phyloP scores from a whole-genome alignment of 352 stramenopile species.

The Globisporangium uncinulatum region DNA sequence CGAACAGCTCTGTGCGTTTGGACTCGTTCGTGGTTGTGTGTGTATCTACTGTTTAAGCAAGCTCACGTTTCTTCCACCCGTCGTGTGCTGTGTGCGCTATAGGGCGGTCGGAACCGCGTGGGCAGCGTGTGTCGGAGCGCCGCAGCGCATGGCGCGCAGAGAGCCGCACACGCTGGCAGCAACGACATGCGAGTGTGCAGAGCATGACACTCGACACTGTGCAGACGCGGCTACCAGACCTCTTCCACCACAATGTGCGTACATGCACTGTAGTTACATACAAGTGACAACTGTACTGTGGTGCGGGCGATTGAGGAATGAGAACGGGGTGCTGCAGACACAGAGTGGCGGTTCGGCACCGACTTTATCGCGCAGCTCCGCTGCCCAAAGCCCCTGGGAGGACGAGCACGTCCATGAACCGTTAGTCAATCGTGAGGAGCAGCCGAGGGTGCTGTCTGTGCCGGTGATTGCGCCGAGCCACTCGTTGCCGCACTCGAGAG shows the following conservation, averaged over 20 bases:
- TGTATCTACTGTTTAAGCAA: not conserved
- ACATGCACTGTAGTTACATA: not conserved
- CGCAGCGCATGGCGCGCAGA: slow-evolving; percentile 29
- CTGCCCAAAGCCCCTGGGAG: too few relatives aligned
- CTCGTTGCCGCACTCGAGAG: not conserved
- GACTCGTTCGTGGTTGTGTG: not conserved
- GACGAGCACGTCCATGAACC: too few relatives aligned
- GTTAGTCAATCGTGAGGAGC: not conserved
- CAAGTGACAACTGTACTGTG: not conserved
- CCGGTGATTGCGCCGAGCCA: not conserved
- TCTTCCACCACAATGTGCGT: slow-evolving; percentile 35
- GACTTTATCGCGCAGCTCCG: too few relatives aligned
- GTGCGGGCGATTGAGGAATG: too few relatives aligned
- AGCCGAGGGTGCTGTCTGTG: not conserved
- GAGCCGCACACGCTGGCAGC: slow-evolving; percentile 29
- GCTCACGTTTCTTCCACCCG: not conserved
- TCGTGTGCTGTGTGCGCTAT: not conserved
- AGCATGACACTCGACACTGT: slow-evolving; percentile 30
- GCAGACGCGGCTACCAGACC: slow-evolving; percentile 27
- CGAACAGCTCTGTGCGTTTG: slow-evolving; percentile 31
- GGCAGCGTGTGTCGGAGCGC: slow-evolving; percentile 25
- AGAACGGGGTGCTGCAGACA: too few relatives aligned
- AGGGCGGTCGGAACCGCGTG: slow-evolving; percentile 28
- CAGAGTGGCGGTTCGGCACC: too few relatives aligned
- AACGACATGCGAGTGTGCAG: slow-evolving; percentile 8